Evolutionary conservation across 2,329 filamentous ascomycete genomes (phyloP), one percentile per base, ranked within the genome.

Genomic region (Pestalotiopsis sp.): DNA sequence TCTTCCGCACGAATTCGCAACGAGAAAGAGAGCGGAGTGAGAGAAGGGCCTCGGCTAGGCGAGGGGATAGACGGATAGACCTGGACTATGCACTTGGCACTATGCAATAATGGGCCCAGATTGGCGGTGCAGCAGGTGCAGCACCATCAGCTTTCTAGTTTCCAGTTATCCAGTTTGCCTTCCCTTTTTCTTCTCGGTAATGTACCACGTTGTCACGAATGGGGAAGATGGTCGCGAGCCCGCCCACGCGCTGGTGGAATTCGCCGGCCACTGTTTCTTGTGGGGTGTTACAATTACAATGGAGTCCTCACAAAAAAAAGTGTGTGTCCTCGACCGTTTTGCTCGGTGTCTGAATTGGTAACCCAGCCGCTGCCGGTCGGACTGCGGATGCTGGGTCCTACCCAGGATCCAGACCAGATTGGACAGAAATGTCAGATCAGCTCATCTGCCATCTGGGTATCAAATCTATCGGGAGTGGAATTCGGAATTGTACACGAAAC

Each of bases 331-430:
- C 17, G 39, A n/a, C 20, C 36, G 59, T 38, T 36, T 36, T 25
- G n/a, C 59, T 62, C 61, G 61, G 61, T 64, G 61, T 64, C 61
- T 64, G 25, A 31, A 64, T 45, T 64, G 38, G 61, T 64, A 64
- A 52, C 61, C 41, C 20, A 52, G 23, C 61, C 38, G 38, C 38
- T 31, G 59, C 61, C 20, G 38, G 11, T 23, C 23, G 23, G n/a
- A 59, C n/a, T 6, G 12, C n/a, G 5, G 6, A 27, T 11, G 57
- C 25, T 23, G 57, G 17, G 23, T 23, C 56, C 56, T 58, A 31
- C 25, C 25, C 56, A 17, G 56, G 56, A n/a, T 25, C 56, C 56
- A 13, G 17, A 13, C 41, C 17, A 45, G 31, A 36, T 36, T 36
- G 31, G 31, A 36, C 31, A 36, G 7, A 9, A 36, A 36, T 36